Evolutionary conservation across 1,284 basidiomycete species (phyloP), one percentile per base, ranked within the genome.

Genomic region (Prillingera fragicola): DNA sequence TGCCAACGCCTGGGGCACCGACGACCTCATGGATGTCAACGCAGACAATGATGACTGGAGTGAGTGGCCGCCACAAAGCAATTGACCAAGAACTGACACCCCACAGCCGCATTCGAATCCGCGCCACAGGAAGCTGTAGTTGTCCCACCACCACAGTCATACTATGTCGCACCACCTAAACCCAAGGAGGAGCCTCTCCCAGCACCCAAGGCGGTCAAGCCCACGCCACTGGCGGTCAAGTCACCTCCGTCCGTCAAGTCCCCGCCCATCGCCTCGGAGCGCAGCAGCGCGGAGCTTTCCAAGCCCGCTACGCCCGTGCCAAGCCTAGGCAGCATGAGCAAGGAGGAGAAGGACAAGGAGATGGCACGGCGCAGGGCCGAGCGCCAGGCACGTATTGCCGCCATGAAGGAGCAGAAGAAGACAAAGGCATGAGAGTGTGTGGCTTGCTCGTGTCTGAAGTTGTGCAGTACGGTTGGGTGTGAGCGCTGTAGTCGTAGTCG

Each of bases 291-390:
- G 19, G 45, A 47, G 28, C 22, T 25, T 1, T 25, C 31, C 18
- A 42, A 41, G 38, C 33, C 47, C 13, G 17, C 42, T 6, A 44
- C 44, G 22, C 38, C 24, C 19, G 40, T 22, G 17, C 57, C 64
- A 6, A 70, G 56, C 48, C 48, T 73, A 40, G 63, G 62, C 5
- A 56, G 57, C 7, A 75, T 89, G 76, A 78, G 79, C 27, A 91
- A 88, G 64, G 89, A 91, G 68, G 88, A 90, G 54, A 90, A 84
- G 69, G 85, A 85, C 0, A 80, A 80, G 21, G 89, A 94, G 73
- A 86, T 92, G 82, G 84, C 84, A 12, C 76, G 85, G 50, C 74
- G 88, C 50, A 84, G 89, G 60, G 89, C 92, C 66, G 89, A 92
- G 67, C 74, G 89, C 37, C 88, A 85, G 67, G 70, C 70, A 35